These are phyloP conservation scores for Amylocystis lapponica DNA, from an alignment of 768 basidiomycete genomes.

Conservation along the genomic window DNA sequence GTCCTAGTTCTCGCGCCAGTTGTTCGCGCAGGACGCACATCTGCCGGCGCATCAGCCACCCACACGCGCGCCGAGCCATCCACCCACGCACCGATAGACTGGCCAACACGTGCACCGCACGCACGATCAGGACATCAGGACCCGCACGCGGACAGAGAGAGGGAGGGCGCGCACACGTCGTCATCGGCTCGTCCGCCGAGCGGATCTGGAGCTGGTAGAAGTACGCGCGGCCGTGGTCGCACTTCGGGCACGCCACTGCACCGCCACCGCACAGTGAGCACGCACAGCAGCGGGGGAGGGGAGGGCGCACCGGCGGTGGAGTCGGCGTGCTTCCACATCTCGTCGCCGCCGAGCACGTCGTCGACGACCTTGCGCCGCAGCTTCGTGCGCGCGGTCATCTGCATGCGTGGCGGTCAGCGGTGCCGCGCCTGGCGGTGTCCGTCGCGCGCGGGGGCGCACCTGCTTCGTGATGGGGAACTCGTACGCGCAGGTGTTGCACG, in stretches of 20 bases:
- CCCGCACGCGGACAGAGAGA: conserved; percentile 5
- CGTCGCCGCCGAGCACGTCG: conserved; percentile 92
- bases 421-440: too few relatives aligned
- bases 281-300: not conserved
- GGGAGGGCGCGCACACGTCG: conserved; percentile 38
- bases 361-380: conserved; percentile 89
- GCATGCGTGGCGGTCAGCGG: not conserved
- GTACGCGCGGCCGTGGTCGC: conserved; percentile 81
- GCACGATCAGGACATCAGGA: not conserved
- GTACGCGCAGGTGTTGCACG: conserved; percentile 91
- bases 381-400: conserved; percentile 90
- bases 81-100: conserved; percentile 55
- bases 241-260: conserved; percentile 61
- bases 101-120: not conserved
- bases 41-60: conserved; percentile 25
- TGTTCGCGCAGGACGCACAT: conserved; percentile 56
- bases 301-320: conserved; percentile 60
- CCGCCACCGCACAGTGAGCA: not conserved
- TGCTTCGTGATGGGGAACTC: conserved; percentile 90
- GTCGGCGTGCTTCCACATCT: conserved; percentile 92
- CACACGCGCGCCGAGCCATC: not conserved
- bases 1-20: conserved; percentile 64
- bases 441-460: conserved; percentile 36
- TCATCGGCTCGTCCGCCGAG: conserved; percentile 92
- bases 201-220: conserved; percentile 96